Percentiles rank a stretch among this genome's conserved stretches.
phyloP scores from a whole-genome alignment of 768 basidiomycete genomes.

The Boletellus emodensis region DNA sequence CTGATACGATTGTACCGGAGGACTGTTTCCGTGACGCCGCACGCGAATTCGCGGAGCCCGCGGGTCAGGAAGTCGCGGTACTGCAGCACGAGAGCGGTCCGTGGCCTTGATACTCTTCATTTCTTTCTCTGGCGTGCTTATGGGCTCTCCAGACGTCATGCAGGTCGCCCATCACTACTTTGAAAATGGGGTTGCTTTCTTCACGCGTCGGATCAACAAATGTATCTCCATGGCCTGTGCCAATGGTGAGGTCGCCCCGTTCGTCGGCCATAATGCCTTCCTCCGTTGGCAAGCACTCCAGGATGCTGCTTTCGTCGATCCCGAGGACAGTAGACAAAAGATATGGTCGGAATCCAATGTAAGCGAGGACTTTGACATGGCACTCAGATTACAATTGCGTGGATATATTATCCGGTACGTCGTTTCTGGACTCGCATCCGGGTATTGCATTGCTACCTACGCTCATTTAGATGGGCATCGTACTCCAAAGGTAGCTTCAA shows the following conservation, averaged over 20 bases:
- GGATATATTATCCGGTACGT: constrained; percentile 66
- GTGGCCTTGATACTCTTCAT: constrained; percentile 31
- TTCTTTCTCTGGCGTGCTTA: constrained; percentile 1
- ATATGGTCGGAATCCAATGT: constrained; percentile 67
- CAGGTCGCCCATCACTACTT: constrained; percentile 88
- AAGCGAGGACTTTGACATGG: constrained; percentile 72
- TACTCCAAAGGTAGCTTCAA: constrained; percentile 85
- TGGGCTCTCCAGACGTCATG: constrained; percentile 63
- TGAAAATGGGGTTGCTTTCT: constrained; percentile 86
- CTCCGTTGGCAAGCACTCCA: constrained; percentile 87
- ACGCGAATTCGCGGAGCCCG: constrained; percentile 76
- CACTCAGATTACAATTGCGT: constrained; percentile 49
- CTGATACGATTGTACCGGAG: constrained; percentile 86
- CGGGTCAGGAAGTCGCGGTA: constrained; percentile 61
- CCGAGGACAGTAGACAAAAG: constrained; percentile 53
- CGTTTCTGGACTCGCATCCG: background rate
- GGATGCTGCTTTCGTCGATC: constrained; percentile 74
- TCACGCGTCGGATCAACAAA: constrained; percentile 83
- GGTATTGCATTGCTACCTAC: background rate
- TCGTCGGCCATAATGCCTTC: constrained; percentile 88
- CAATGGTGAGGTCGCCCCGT: constrained; percentile 74
- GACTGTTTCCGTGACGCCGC: constrained; percentile 91
- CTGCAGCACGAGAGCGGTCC: constrained; percentile 85
- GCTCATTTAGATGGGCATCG: constrained; percentile 57
- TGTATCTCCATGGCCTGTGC: constrained; percentile 76